Evolutionary conservation across 2,329 filamentous ascomycete genomes (phyloP), one percentile per base, ranked within the genome.

Genomic region (Chaetomium strumarium): DNA sequence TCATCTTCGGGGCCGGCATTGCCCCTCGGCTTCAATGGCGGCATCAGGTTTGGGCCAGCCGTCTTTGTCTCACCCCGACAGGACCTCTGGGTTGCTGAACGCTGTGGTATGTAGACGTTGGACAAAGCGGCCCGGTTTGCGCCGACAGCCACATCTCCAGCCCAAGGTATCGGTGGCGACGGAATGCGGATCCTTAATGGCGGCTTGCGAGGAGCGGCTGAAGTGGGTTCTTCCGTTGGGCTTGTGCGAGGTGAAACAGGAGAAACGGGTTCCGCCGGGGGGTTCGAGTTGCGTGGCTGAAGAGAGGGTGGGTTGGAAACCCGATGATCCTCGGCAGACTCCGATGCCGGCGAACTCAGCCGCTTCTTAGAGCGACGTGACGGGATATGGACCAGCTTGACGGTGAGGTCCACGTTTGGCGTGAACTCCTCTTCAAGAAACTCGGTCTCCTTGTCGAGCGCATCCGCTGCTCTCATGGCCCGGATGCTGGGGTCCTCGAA

Each of bases 391-490:
- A 58, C 46, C 24, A 58, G 49, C 48, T 51, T 59, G 30, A 65
- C 57, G 1, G 72, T 73, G 36, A 79, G 66, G 46, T 78, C 76
- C n/a, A 78, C 63, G 39, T 77, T 72, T 11, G 49, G 72, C 70
- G 44, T 62, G 69, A 0, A n/a, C n/a, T n/a, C 45, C 2, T 58
- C 70, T 56, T 83, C 78, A n/a, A 83, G 64, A 19, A 68, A 75
- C 44, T 75, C 78, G 0, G 79, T 83, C 56, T 79, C 69, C 49
- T 71, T 71, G 60, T 84, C 77, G 36, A 84, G 70, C 2, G 74
- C 75, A 51, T 83, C 80, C 8, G 80, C 80, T 14, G 78, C 79
- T 60, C 75, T 72, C 78, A 83, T 83, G 34, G 79, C 79, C 59
- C 68, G 72, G 19, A 71, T 74, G 52, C 73, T 75, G 41, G 78